Base-by-base conservation (phyloP, 2,329 filamentous ascomycete genomes). In the Fusarium mangiferae region DNA sequence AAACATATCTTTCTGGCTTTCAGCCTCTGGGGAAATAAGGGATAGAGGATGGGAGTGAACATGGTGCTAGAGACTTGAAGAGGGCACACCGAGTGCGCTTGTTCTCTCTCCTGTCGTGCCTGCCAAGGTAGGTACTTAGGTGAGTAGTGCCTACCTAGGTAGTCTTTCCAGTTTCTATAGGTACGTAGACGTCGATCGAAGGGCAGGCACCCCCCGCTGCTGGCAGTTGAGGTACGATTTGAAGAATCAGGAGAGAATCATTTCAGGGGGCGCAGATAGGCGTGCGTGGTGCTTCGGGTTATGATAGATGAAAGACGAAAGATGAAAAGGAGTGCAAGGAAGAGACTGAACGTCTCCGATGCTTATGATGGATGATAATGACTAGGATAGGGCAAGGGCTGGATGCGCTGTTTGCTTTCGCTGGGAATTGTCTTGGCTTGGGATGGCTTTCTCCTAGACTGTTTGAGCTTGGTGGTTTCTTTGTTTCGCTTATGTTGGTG, bases 231-330 rank as follows among this genome's bases (percentile, higher is more conserved):
- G 36, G 51, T 24, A 44, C 52, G 22, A 54, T 48, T 38, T 55
- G 33, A 51, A 51, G 20, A 52, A 20, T 24, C 13, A 13, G 36
- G 41, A 65, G 35, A 28, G 28, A 38, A 22, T 48, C 46, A 41
- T 48, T 22, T 14, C 30, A 33, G 52, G 28, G 28, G 33, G 51
- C 38, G 38, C 42, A 60, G 36, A 41, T 36, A 54, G 57, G 56
- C 26, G 42, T 56, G 41, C 33, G 42, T 52, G 41, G 42, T 72
- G 44, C 36, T 62, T 69, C 24, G 28, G 49, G 58, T 30, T 46
- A 49, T 60, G 24, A 46, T 66, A 55, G 9, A 61, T 52, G 57
- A 22, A 44, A 44, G 26, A 54, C 11, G 17, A 74, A 71, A 44
- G 26, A 54, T 17, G 17, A 74, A 71, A 44, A 58, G 11, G 36